Percentiles rank a stretch among this genome's conserved stretches.
Evolutionary conservation across 805 yeast genomes (phyloP).

Genomic region (Cyberlindnera maclurae): DNA sequence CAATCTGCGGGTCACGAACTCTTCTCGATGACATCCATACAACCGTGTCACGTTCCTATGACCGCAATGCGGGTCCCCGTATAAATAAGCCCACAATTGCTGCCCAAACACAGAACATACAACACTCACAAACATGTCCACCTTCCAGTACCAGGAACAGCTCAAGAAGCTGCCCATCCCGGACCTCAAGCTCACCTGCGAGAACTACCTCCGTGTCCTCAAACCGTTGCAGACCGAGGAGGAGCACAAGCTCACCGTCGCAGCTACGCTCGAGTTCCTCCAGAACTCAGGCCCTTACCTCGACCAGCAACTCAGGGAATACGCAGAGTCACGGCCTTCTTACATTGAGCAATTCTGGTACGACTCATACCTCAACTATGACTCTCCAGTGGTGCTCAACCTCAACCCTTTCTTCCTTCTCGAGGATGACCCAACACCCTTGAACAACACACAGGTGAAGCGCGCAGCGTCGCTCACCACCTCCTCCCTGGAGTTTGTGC

Average conservation of each 20-base stretch:
- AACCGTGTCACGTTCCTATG: not conserved
- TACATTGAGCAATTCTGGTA: slow-evolving; percentile 94
- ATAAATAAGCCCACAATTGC: too few species aligned
- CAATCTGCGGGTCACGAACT: not conserved
- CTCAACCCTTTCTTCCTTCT: slow-evolving; percentile 84
- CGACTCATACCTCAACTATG: slow-evolving; percentile 81
- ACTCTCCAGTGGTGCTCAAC: slow-evolving; percentile 85
- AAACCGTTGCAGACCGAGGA: slow-evolving; percentile 75
- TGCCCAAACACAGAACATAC: not conserved
- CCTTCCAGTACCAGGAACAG: slow-evolving; percentile 54
- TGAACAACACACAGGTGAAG: slow-evolving; percentile 48
- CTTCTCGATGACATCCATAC: not conserved
- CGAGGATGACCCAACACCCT: slow-evolving; percentile 80
- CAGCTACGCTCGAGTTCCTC: slow-evolving; percentile 52
- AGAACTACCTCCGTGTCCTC: slow-evolving; percentile 55
- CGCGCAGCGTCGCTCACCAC: slow-evolving; percentile 76
- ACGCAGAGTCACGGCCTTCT: slow-evolving; percentile 58
- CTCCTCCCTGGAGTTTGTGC: slow-evolving; percentile 70
- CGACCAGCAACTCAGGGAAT: slow-evolving; percentile 58
- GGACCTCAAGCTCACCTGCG: slow-evolving; percentile 57
- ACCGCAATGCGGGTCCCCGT: too few species aligned
- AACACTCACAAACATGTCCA: slow-evolving; percentile 25
- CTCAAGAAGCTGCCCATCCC: slow-evolving; percentile 77
- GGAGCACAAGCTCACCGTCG: slow-evolving; percentile 56
- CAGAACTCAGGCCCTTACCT: slow-evolving; percentile 47